These are phyloP conservation scores for Suillus decipiens DNA, from an alignment of 768 basidiomycete species.

Conservation along the genomic window DNA sequence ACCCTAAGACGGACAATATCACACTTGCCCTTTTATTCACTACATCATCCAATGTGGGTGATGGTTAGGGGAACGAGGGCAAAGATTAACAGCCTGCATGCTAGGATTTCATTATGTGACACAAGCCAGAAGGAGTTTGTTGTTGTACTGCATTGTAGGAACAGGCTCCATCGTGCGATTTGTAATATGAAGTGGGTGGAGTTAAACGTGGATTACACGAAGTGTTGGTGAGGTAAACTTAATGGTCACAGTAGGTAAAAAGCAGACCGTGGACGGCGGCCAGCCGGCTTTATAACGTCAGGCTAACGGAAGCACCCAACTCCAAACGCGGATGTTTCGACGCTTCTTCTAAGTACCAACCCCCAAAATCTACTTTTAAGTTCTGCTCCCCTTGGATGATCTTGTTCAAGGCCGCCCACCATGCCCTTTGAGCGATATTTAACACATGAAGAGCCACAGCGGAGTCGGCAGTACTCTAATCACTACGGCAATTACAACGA, in stretches of 20 bases:
- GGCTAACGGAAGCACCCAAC: not conserved
- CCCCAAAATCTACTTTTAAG: not conserved
- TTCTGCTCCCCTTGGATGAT: constrained; percentile 4
- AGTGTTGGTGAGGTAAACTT: constrained; percentile 3
- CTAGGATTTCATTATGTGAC: not conserved
- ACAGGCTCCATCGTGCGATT: not conserved
- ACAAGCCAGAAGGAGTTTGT: not conserved
- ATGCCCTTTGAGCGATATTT: constrained; percentile 49
- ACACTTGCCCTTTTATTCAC: constrained; percentile 66
- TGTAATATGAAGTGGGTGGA: constrained; percentile 4
- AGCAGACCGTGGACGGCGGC: constrained; percentile 4
- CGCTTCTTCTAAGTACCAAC: not conserved
- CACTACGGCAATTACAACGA: constrained; percentile 18
- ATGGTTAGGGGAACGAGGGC: constrained; percentile 86
- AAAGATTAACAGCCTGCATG: constrained; percentile 45
- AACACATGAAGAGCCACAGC: constrained; percentile 21
- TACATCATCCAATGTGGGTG: constrained; percentile 64
- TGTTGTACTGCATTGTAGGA: not conserved
- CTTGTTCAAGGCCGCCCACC: constrained; percentile 9
- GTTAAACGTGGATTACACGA: constrained; percentile 7
- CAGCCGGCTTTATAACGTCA: constrained; percentile 1
- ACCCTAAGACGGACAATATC: constrained; percentile 10
- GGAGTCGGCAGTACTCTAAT: constrained; percentile 12
- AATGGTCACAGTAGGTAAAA: constrained; percentile 2
- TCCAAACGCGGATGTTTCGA: constrained; percentile 1